These are phyloP conservation scores for Immersiporthe knoxdaviesiana DNA, from an alignment of 2,329 filamentous ascomycete species.

Conservation along the genomic window DNA sequence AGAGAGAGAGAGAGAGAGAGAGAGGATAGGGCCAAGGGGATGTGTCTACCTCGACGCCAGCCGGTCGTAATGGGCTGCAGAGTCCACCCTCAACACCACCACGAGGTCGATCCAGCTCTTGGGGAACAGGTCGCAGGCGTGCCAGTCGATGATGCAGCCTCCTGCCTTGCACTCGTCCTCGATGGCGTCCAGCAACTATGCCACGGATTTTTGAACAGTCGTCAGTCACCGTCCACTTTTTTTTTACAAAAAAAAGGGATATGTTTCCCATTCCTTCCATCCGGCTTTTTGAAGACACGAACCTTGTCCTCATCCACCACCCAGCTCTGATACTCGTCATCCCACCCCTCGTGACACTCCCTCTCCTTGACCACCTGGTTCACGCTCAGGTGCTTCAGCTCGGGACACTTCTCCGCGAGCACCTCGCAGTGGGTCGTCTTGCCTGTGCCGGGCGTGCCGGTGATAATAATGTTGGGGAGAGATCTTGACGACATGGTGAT, in stretches of 20 bases:
- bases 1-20: not conserved
- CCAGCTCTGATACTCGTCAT: constrained; percentile 83
- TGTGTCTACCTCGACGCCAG: constrained; percentile 66
- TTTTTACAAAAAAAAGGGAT: no score
- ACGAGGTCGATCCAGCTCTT: constrained; percentile 94
- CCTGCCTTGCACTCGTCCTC: constrained; percentile 79
- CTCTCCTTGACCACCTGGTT: constrained; percentile 92
- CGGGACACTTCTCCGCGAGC: constrained; percentile 70
- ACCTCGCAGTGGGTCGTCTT: constrained; percentile 92
- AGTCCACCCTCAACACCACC: constrained; percentile 84
- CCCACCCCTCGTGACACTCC: constrained; percentile 84
- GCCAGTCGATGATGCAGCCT: constrained; percentile 94
- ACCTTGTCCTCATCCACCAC: constrained; percentile 98
- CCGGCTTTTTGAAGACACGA: constrained; percentile 33
- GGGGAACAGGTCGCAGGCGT: constrained; percentile 94
- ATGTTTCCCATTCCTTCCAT: no score
- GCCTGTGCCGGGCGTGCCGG: constrained; percentile 92
- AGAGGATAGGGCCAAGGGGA: not conserved
- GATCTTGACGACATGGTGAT: constrained; percentile 45
- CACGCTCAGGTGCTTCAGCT: constrained; percentile 80
- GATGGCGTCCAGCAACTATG: constrained; percentile 80
- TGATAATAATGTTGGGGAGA: constrained; percentile 88
- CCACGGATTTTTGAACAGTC: constrained; percentile 15
- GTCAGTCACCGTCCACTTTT: no score
- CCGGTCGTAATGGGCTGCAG: constrained; percentile 81